Base-by-base conservation (phyloP, 2,329 filamentous ascomycete species). In the Talaromyces funiculosus region DNA sequence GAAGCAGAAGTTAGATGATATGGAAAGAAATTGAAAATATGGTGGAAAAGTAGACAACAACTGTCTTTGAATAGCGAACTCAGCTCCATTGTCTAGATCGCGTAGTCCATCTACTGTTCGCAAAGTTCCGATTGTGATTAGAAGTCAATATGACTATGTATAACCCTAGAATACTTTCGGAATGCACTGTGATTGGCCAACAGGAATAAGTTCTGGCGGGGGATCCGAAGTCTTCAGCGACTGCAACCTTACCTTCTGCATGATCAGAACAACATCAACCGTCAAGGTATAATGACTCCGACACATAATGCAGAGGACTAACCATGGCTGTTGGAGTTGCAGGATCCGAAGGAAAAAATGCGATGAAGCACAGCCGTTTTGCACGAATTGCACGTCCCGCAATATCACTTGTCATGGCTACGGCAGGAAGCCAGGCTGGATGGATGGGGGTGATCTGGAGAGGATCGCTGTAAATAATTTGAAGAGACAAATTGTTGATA, bases 311-410 rank as follows among this genome's bases (percentile, higher is more conserved):
- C 40, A 54, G 3, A 49, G 51, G 14, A 60, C 29, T 42, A 55
- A 55, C 3, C 40, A 55, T 22, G 85, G 85, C 60, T 87, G 85
- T 77, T 88, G 85, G 72, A 88, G 84, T 68, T 89, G 86, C 73
- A 81, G 86, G 64, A 74, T 88, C 64, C 82, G 86, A 70, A 76
- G 86, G 65, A 88, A 88, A 78, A 88, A 88, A 79, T 89, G 86
- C 69, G 86, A 88, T 67, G 86, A 89, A 72, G 82, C 80, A 64
- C 86, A 86, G 69, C 80, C 84, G 20, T 74, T 79, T 51, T 88
- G 86, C 72, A 81, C 80, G 68, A 85, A 86, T 61, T 89, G 86
- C 77, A 81, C 40, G 9, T 60, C 58, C 18, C 58, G 58, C 16
- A 38, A 24, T 42, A 49, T 60, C 24, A 55, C 58, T 10, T 60